These are phyloP conservation scores for Pseudogymnoascus destructans DNA, from an alignment of 2,329 filamentous ascomycete genomes.

Conservation along the genomic window DNA sequence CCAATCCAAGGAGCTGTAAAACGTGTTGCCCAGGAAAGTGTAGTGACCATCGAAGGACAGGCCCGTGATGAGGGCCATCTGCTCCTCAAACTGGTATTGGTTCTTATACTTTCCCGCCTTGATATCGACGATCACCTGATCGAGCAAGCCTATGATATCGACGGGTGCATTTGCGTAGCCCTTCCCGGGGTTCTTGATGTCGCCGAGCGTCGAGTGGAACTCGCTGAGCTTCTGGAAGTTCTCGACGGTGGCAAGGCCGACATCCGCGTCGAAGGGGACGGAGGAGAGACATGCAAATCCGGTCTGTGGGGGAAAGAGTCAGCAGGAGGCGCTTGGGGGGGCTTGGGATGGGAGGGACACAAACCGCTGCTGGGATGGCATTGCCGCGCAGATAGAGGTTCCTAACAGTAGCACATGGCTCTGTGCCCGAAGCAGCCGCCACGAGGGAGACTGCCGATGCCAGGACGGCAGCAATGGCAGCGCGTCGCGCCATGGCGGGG, in stretches of 20 bases:
- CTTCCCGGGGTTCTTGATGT: background rate
- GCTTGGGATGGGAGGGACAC: background rate
- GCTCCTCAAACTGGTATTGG: constrained; percentile 18
- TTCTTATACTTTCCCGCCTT: constrained; percentile 14
- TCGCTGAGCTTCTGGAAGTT: constrained; percentile 99
- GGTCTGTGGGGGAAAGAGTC: constrained; percentile 48
- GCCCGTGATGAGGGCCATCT: constrained; percentile 12
- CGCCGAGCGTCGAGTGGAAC: constrained; percentile 62
- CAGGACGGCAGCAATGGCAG: background rate
- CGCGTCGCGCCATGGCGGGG: background rate
- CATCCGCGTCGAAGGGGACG: constrained; percentile 55
- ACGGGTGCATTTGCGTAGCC: constrained; percentile 9
- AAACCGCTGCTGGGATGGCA: background rate
- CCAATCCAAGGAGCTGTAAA: background rate
- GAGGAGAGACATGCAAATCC: constrained; percentile 97
- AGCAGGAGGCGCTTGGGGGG: background rate
- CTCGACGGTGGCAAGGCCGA: constrained; percentile 97
- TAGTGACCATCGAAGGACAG: constrained; percentile 12
- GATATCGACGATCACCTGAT: constrained; percentile 13
- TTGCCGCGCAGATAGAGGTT: background rate
- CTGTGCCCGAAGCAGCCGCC: background rate
- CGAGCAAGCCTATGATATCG: constrained; percentile 17
- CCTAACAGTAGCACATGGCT: background rate
- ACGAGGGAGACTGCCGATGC: background rate
- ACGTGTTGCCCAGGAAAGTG: constrained; percentile 11